Evolutionary conservation across 805 yeast species (phyloP).

Genomic region (Diddensiella transvaalensis): DNA sequence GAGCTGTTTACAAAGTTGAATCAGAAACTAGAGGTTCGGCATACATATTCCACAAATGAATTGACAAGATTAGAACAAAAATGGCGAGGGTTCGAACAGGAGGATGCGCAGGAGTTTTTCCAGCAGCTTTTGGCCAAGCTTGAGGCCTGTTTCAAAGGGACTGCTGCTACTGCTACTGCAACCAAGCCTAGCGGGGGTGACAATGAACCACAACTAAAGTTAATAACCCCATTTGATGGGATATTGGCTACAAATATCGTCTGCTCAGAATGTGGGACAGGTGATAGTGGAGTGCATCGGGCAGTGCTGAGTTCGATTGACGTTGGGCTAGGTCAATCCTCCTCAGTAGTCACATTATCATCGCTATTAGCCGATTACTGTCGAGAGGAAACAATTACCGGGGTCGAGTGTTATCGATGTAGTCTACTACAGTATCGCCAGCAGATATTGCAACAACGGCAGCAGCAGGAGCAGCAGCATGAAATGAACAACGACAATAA

Average conservation of each 20-base stretch:
- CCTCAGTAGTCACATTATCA: constrained; percentile 18
- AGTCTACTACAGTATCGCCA: constrained; percentile 47
- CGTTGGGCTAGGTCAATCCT: constrained; percentile 24
- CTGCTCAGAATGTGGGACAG: constrained; percentile 86
- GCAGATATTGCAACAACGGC: constrained; percentile 25
- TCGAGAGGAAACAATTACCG: constrained; percentile 80
- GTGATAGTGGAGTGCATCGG: constrained; percentile 82
- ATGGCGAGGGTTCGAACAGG: constrained; percentile 84
- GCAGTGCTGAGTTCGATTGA: constrained; percentile 54
- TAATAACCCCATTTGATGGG: constrained; percentile 91
- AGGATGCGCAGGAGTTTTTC: constrained; percentile 95
- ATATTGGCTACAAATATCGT: constrained; percentile 84
- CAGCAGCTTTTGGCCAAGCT: constrained; percentile 45
- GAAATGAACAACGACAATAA: too few species aligned
- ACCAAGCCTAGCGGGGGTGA: background rate
- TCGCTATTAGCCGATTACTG: constrained; percentile 32
- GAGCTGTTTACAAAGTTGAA: constrained; percentile 28
- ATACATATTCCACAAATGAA: constrained; percentile 28
- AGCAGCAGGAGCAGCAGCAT: background rate
- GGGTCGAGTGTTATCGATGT: constrained; percentile 93
- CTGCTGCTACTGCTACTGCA: background rate
- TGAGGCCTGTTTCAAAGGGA: constrained; percentile 30
- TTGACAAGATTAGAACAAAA: constrained; percentile 35
- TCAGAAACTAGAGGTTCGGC: constrained; percentile 27
- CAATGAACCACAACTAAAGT: constrained; percentile 29